A percentile compares a stretch with the other conserved stretches of the same genome.
These are phyloP conservation scores for Cladobotryum mycophilum DNA, from an alignment of 2,329 filamentous ascomycete species.

Conservation along the genomic window DNA sequence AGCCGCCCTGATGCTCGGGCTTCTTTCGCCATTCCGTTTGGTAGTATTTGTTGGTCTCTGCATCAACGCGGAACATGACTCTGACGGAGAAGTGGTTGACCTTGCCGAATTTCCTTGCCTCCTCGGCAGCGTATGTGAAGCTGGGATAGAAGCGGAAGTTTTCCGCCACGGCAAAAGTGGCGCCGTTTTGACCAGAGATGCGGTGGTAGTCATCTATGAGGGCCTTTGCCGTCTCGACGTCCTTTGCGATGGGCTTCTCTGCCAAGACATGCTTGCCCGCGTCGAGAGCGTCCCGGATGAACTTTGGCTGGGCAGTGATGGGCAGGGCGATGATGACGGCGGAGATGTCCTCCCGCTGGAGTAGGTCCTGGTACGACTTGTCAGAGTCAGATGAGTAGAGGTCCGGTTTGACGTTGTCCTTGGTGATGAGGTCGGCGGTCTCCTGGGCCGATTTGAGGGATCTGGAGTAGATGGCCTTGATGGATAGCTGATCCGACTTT, in stretches of 20 bases:
- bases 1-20: constrained; percentile 68
- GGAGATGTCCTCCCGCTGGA: constrained; percentile 47
- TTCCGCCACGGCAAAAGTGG: constrained; percentile 59
- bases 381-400: constrained; percentile 53
- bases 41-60: constrained; percentile 40
- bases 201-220: constrained; percentile 32
- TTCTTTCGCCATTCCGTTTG: constrained; percentile 58
- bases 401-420: constrained; percentile 28
- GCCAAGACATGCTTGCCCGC: constrained; percentile 65
- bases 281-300: constrained; percentile 51
- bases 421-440: constrained; percentile 33
- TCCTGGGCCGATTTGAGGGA: constrained; percentile 50
- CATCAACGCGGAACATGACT: constrained; percentile 29
- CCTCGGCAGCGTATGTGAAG: constrained; percentile 46
- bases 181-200: constrained; percentile 20
- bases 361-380: constrained; percentile 43
- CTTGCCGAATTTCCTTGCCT: constrained; percentile 25
- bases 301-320: constrained; percentile 53
- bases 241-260: constrained; percentile 62
- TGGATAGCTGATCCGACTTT: constrained; percentile 39
- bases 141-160: constrained; percentile 62
- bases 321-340: constrained; percentile 57
- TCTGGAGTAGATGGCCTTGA: constrained; percentile 63
- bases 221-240: constrained; percentile 39
- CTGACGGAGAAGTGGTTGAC: constrained; percentile 42